Evolutionary conservation across 2,329 filamentous ascomycete genomes (phyloP), one percentile per base, ranked within the genome.

Genomic region (Trichophyton verrucosum): DNA sequence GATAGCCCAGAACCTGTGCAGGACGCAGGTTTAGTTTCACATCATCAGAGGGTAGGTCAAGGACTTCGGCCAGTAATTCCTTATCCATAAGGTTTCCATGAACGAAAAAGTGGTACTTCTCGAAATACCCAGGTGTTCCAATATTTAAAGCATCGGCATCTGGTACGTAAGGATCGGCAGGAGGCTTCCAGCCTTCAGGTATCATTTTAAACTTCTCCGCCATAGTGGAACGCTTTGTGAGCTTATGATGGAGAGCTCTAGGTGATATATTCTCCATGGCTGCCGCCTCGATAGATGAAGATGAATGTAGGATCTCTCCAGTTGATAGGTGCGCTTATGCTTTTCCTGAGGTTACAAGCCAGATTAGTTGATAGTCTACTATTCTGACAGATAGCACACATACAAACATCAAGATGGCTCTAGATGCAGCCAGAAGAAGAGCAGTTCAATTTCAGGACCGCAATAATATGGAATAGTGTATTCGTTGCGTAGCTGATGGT

Each of bases 61-160:
- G 63, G 30, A 68, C 57, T n/a, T 69, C 63, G 11, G 51, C 38
- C 13, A 71, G 61, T 63, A 70, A 68, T 0, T 60, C 42, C 0
- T 69, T 66, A 40, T 75, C 68, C 11, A 66, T 64, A 9, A 75
- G 62, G 0, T 71, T 71, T 42, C 71, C 72, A 61, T 75, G 73
- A 64, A 75, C 72, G 64, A 75, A 75, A 9, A 55, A 33, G 33
- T 55, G 17, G 24, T 20, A 60, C 72, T 58, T 44, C n/a, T n/a
- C 3, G n/a, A 58, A 58, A 44, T 44, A 58, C 13, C 17, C 56
- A 42, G 56, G 56, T 36, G 42, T 22, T 9, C 22, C 33, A 24
- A 58, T 20, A 6, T 36, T 44, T 38, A 38, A 13, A 38, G 8
- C 33, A n/a, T 42, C 22, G 6, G 13, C 17, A 11, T 44, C 24